phyloP scores from a whole-genome alignment of 768 basidiomycete species.

The Strobilomyces confusus region DNA sequence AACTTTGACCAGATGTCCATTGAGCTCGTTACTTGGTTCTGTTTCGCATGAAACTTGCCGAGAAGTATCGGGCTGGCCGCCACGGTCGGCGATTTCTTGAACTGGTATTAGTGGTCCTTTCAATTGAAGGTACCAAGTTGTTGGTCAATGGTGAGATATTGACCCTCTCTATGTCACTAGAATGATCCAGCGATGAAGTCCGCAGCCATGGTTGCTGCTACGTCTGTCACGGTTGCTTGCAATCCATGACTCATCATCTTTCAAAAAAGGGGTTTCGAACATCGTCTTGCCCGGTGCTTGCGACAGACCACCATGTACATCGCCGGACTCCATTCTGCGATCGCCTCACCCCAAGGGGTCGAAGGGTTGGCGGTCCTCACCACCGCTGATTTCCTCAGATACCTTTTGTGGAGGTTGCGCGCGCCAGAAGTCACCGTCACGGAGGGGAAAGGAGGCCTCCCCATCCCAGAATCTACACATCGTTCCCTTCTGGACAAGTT shows the following conservation, averaged over 20 bases:
- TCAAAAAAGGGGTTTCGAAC: conserved; percentile 15
- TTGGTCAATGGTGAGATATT: no score
- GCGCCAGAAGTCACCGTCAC: not conserved
- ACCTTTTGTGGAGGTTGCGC: conserved; percentile 11
- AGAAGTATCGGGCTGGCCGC: no score
- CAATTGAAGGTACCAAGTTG: no score
- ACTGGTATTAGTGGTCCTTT: no score
- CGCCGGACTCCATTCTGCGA: conserved; percentile 21
- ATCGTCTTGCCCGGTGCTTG: conserved; percentile 3
- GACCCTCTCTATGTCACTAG: no score
- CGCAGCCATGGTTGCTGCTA: not conserved
- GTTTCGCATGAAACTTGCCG: no score
- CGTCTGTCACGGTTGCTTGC: not conserved
- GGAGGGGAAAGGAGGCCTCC: conserved; percentile 14
- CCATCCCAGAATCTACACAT: conserved; percentile 13
- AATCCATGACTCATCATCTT: conserved; percentile 19
- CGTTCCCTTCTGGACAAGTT: conserved; percentile 24
- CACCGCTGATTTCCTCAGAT: conserved; percentile 24
- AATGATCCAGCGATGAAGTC: no score
- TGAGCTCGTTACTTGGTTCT: no score
- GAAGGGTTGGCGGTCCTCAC: conserved; percentile 25
- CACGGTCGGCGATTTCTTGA: no score
- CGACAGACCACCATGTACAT: conserved; percentile 25
- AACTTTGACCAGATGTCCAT: not conserved
- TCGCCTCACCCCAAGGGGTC: conserved; percentile 11